Evolutionary conservation across 2,329 filamentous ascomycete genomes (phyloP), one percentile per base, ranked within the genome.

Genomic region (Sporothrix brunneoviolacea): DNA sequence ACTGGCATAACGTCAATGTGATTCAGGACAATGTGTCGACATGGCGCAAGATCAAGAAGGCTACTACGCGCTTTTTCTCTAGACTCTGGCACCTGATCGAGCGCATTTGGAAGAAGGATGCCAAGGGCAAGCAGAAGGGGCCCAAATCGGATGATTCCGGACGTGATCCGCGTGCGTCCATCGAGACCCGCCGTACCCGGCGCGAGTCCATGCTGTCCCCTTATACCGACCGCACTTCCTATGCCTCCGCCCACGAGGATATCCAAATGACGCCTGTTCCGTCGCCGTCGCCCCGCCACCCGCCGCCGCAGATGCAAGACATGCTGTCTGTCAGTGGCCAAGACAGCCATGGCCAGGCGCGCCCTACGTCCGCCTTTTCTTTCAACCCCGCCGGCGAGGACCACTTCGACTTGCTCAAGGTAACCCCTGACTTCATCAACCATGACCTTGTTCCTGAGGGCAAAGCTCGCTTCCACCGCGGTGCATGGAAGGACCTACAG

Each of bases 231-330:
- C 66, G 73, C 22, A 67, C 72, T 3, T 81, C 77, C 0, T 76
- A 73, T 54, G 61, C 69, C 18, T 82, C 80, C 1, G 74, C 74
- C 18, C 72, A 73, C 33, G 82, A 87, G 52, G 87, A 86, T 22
- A 95, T 98, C 48, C 90, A 91, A 62, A 95, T 98, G 91, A 97
- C 91, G 0, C 91, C 91, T 1, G 91, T 98, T 16, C 83, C 86
- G 2, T 96, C 91, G 2, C 90, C 89, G 5, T 72, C 82, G 2
- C 83, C 83, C 2, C 62, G 70, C 48, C 63, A 66, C 30, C 60
- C 64, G 21, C 61, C 64, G 57, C 61, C 61, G 7, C 59, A 66
- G 15, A 57, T 66, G 50, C 59, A 63, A 18, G 54, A 61, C 16
- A 59, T 58, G 30, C 63, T 71, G 44, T 62, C 68, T 61, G 61